Conservation (phyloP, 2,329 filamentous ascomycete genomes). For the Thelonectria olida region DNA sequence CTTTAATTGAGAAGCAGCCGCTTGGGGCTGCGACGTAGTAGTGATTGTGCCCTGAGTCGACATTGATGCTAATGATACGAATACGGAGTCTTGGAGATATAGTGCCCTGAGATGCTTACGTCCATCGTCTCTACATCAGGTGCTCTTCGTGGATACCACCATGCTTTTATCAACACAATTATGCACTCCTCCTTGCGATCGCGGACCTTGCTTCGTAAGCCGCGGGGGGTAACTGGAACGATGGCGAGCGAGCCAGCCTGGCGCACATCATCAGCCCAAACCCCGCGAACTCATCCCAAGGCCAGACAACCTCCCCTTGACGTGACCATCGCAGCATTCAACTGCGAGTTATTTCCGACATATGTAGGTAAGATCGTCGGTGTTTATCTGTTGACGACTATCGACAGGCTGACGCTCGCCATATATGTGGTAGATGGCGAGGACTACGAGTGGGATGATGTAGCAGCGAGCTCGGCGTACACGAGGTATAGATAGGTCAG, state of each 20-base stretch:
- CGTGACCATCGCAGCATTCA: background rate
- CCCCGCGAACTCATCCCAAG: slow-evolving; percentile 3
- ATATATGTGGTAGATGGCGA: slow-evolving; percentile 14
- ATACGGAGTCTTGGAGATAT: background rate
- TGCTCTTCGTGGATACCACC: background rate
- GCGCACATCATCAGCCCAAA: background rate
- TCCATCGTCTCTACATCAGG: background rate
- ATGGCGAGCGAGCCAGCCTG: slow-evolving; percentile 1
- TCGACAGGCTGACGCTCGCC: background rate
- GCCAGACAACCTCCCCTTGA: background rate
- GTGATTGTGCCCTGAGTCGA: slow-evolving; percentile 3
- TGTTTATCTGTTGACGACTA: background rate
- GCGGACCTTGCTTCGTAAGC: background rate
- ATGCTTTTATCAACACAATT: background rate
- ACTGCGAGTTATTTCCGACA: too few relatives aligned
- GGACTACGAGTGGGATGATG: background rate
- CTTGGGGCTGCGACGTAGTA: background rate
- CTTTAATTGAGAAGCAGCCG: background rate
- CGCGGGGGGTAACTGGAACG: background rate
- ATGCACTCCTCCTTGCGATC: background rate
- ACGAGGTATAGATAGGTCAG: background rate
- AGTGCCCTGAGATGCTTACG: background rate
- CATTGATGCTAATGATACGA: background rate
- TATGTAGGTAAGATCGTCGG: background rate
- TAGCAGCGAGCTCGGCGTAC: background rate